Evolutionary conservation across 306 rosid genomes (phyloP).

Genomic region (Coriaria nepalensis): DNA sequence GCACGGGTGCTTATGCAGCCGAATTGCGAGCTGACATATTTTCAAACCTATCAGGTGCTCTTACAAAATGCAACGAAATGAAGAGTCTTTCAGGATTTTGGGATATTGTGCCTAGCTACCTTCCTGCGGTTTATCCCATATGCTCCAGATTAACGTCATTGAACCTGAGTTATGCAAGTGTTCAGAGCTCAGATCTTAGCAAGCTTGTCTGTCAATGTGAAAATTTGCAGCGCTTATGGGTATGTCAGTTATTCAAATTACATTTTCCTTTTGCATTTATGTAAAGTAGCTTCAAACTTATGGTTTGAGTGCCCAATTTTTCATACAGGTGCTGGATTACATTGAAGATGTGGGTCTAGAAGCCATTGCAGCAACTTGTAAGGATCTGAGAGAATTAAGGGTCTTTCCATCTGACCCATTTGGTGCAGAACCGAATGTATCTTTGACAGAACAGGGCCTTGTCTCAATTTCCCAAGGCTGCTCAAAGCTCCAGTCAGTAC

Average conservation of each 20-base stretch:
- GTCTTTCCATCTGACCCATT: constrained; percentile 87
- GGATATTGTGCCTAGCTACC: constrained; percentile 70
- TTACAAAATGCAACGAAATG: constrained; percentile 50
- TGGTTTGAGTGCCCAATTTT: constrained; percentile 5
- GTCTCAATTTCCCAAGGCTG: constrained; percentile 89
- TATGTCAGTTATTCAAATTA: constrained; percentile 19
- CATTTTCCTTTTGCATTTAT: constrained; percentile 3
- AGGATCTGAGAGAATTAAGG: constrained; percentile 77
- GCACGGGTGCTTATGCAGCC: constrained; percentile 57
- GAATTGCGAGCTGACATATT: constrained; percentile 61
- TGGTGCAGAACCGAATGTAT: constrained; percentile 57
- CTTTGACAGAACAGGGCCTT: constrained; percentile 80
- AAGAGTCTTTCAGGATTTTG: constrained; percentile 72
- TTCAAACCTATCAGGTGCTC: constrained; percentile 34
- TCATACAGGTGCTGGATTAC: constrained; percentile 71
- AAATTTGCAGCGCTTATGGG: constrained; percentile 77
- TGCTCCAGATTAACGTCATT: constrained; percentile 58
- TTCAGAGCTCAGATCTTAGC: constrained; percentile 56
- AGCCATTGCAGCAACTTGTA: constrained; percentile 62
- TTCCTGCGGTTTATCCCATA: constrained; percentile 56
- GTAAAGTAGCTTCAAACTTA: not conserved
- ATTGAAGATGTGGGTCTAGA: constrained; percentile 86
- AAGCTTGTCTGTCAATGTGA: constrained; percentile 66
- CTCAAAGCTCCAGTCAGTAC: constrained; percentile 83
- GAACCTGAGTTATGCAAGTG: constrained; percentile 61